Evolutionary conservation across 345 rosid genomes (phyloP), one percentile per base, ranked within the genome.

Genomic region (Arabis hirsuta): DNA sequence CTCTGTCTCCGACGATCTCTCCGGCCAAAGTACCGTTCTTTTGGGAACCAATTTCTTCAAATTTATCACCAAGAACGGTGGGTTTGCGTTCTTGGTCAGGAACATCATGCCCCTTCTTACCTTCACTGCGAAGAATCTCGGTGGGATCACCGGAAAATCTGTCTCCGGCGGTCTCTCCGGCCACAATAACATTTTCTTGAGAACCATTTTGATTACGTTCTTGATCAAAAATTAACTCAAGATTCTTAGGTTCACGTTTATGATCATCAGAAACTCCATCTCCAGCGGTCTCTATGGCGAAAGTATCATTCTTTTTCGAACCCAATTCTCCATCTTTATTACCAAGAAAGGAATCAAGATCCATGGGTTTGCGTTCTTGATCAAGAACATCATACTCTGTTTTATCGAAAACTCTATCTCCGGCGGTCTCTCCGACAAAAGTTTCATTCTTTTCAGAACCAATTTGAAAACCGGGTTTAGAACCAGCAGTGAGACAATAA

Each of bases 401-500:
- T 22, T 22, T 22, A 22, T 22, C 24, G n/a, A 31, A 51, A 51
- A 22, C 32, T 51, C 55, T 6, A 45, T 31, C 66, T 61, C 52
- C 39, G 24, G 51, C 9, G 16, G 20, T n/a, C 16, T n/a, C 51
- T 46, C 51, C 51, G 50, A 34, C 6, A 7, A 50, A 12, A 48
- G 46, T 12, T 42, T 41, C 71, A 42, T 26, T 26, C 24, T 26
- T 10, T 26, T 55, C 31, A 29, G 52, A 44, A 48, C 22, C 44
- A 12, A 5, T 43, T 19, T 78, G 85, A 52, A 79, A 67, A 31
- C 59, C 76, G 12, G 86, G 86, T 20, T 82, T 86, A 1, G 88
- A 63, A 12, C 91, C 93, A 0, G 90, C 90, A 4, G 88, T 87
- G 72, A 89, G 78, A 73, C 96, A 89, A 66, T 83, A 87, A 45